phyloP scores from a whole-genome alignment of 2,329 filamentous ascomycete species.

The Aspergillus uvarum region DNA sequence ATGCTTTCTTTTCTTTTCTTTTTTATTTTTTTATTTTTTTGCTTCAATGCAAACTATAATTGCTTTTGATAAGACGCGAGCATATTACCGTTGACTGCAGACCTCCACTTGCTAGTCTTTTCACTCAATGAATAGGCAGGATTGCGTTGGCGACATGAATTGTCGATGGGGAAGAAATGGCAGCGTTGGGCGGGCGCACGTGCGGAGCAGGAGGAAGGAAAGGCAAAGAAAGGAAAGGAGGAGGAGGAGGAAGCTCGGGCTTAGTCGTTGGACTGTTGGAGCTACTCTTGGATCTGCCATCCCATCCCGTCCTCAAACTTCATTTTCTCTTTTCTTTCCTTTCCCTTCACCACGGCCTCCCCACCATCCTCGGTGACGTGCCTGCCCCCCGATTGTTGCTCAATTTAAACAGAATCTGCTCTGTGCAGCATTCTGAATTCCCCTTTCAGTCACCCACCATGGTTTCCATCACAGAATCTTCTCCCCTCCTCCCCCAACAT shows the following conservation, averaged over 20 bases:
- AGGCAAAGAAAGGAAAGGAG: background rate
- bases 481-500: conserved; percentile 44
- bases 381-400: background rate
- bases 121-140: background rate
- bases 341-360: background rate
- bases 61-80: background rate
- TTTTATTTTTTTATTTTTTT: background rate
- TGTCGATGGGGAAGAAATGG: conserved; percentile 8
- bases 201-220: conserved; percentile 15
- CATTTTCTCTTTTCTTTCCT: conserved; percentile 2
- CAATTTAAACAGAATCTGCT: background rate
- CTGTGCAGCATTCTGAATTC: background rate
- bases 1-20: background rate
- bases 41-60: background rate
- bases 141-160: background rate
- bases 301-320: conserved; percentile 12
- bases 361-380: background rate
- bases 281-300: conserved; percentile 1
- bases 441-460: conserved; percentile 22
- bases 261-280: conserved; percentile 17
- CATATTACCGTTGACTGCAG: no score
- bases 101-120: background rate
- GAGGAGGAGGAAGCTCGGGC: background rate
- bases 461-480: conserved; percentile 42
- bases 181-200: conserved; percentile 21